These are phyloP conservation scores for Dictyostelium citrinum DNA, from an alignment of 78 protist species.

Conservation along the genomic window DNA sequence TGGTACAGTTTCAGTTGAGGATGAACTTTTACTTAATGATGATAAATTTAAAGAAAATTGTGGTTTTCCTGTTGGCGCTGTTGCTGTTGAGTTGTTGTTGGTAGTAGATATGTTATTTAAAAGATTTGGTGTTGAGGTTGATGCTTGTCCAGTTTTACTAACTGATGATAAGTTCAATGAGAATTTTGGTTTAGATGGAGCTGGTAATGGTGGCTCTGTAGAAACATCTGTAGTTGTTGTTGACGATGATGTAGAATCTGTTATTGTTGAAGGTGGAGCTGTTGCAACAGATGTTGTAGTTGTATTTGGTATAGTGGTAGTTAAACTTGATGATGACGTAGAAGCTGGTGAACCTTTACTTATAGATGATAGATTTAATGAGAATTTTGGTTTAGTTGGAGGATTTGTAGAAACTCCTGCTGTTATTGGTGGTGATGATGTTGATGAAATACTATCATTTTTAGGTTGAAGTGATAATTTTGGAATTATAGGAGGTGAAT, in stretches of 20 bases:
- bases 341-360: neutral
- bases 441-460: neutral
- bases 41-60: neutral
- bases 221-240: neutral
- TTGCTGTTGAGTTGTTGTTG: neutral
- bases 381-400: neutral
- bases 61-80: neutral
- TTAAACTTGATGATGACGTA: neutral
- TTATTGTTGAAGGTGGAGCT: neutral
- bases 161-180: neutral
- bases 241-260: neutral
- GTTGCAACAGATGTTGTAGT: neutral
- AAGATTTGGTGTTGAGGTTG: neutral
- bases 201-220: neutral
- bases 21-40: neutral
- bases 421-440: neutral
- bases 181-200: neutral
- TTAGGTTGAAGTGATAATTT: neutral
- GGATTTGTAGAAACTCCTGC: neutral
- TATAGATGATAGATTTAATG: neutral
- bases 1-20: neutral
- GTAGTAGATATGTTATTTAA: neutral
- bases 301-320: neutral
- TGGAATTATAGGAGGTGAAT: neutral
- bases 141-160: neutral